These are phyloP conservation scores for Aquilaria sinensis DNA, from an alignment of 345 rosid species.

Conservation along the genomic window DNA sequence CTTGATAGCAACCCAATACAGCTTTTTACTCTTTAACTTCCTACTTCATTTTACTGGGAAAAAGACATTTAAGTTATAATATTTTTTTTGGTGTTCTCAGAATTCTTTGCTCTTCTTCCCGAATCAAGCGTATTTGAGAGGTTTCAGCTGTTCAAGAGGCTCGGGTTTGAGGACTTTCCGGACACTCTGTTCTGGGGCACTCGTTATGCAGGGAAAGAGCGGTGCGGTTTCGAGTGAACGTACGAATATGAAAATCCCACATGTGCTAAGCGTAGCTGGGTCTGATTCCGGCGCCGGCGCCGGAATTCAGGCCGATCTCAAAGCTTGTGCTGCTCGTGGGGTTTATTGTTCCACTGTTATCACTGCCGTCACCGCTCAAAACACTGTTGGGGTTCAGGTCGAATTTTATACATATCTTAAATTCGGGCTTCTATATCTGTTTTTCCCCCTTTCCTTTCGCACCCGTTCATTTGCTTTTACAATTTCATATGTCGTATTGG, in stretches of 20 bases:
- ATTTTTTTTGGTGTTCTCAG: conserved; percentile 1
- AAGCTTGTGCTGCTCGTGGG: conserved; percentile 85
- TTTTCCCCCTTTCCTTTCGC: neutral
- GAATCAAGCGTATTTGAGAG: conserved; percentile 1
- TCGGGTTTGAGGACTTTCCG: neutral
- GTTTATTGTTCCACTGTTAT: conserved; percentile 90
- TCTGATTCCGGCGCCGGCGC: conserved; percentile 97
- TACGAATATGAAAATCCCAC: conserved; percentile 37
- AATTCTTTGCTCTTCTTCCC: conserved; percentile 3
- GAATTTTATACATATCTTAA: neutral
- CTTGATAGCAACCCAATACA: too few species aligned
- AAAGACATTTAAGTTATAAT: neutral
- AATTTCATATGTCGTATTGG: neutral
- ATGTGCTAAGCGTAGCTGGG: conserved; percentile 79
- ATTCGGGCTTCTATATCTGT: neutral
- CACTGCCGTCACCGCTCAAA: conserved; percentile 90
- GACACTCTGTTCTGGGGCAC: conserved; percentile 1
- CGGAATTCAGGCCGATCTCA: conserved; percentile 94
- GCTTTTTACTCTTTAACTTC: too few species aligned
- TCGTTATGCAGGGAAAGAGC: conserved; percentile 19
- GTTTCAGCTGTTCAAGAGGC: neutral
- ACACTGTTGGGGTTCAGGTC: conserved; percentile 88
- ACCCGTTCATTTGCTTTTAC: neutral
- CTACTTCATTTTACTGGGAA: too few species aligned
- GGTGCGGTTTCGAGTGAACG: conserved; percentile 9